phyloP scores from a whole-genome alignment of 169 alveolate genomes.

The Perkinsus marinus region DNA sequence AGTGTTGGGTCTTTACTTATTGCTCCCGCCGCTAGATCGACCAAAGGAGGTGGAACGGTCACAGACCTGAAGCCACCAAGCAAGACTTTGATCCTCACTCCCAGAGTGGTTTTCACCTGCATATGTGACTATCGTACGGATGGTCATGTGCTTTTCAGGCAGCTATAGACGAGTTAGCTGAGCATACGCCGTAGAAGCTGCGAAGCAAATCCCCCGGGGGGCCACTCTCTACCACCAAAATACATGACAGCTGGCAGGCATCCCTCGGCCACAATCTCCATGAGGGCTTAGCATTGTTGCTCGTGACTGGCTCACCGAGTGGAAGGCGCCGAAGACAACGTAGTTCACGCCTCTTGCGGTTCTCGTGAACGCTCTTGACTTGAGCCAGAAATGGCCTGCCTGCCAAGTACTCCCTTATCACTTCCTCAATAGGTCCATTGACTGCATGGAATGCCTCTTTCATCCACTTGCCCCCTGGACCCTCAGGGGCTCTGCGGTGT shows the following conservation, averaged over 20 bases:
- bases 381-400: not conserved
- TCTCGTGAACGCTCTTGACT: not conserved
- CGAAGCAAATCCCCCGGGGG: not conserved
- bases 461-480: not conserved
- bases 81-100: not conserved
- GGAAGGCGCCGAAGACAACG: not conserved
- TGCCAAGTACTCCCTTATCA: not conserved
- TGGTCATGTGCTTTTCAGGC: not conserved
- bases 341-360: not conserved
- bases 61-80: not conserved
- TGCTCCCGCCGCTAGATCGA: not conserved
- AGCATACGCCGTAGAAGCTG: not conserved
- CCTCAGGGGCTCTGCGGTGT: not conserved
- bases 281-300: not conserved
- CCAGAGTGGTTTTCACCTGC: not conserved
- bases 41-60: not conserved
- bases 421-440: not conserved
- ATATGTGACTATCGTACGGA: not conserved
- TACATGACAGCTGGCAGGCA: not conserved
- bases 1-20: not conserved
- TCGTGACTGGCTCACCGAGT: not conserved
- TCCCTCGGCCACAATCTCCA: not conserved
- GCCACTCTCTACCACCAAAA: not conserved
- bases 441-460: not conserved
- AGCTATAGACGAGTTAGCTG: not conserved